Evolutionary conservation across 1,284 basidiomycete genomes (phyloP).

Genomic region (Fomitopsis pinicola): DNA sequence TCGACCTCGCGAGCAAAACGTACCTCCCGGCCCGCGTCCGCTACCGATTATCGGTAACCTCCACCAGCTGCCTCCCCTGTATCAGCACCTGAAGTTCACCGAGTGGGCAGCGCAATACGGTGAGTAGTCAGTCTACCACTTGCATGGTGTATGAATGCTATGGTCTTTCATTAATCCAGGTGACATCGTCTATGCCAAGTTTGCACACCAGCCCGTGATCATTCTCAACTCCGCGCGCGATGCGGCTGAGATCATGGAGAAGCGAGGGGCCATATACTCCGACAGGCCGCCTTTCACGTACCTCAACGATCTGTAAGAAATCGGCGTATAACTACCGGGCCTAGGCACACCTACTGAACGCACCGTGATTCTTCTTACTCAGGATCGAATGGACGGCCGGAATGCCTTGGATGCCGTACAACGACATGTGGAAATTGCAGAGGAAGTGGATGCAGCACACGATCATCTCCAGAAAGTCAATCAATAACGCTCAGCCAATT

Average conservation of each 20-base stretch:
- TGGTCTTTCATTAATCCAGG: conserved; percentile 14
- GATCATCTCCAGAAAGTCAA: conserved; percentile 16
- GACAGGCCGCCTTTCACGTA: conserved; percentile 29
- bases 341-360: not conserved
- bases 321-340: not conserved
- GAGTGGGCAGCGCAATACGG: conserved; percentile 19
- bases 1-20: not conserved
- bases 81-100: conserved; percentile 16
- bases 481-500: conserved; percentile 19
- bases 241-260: conserved; percentile 37
- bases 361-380: not conserved
- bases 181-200: conserved; percentile 32
- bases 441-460: conserved; percentile 27
- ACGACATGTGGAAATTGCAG: conserved; percentile 25
- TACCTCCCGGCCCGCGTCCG: conserved; percentile 17
- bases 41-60: conserved; percentile 20
- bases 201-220: conserved; percentile 31
- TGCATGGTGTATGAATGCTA: not conserved
- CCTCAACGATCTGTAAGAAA: conserved; percentile 24
- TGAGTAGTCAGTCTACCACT: not conserved
- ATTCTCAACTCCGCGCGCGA: conserved; percentile 32
- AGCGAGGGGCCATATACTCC: conserved; percentile 36
- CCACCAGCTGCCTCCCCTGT: conserved; percentile 17
- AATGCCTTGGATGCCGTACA: conserved; percentile 23
- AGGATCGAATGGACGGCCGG: conserved; percentile 12